Base-by-base conservation (phyloP, 2,329 filamentous ascomycete genomes). In the Aspergillus sp. region DNA sequence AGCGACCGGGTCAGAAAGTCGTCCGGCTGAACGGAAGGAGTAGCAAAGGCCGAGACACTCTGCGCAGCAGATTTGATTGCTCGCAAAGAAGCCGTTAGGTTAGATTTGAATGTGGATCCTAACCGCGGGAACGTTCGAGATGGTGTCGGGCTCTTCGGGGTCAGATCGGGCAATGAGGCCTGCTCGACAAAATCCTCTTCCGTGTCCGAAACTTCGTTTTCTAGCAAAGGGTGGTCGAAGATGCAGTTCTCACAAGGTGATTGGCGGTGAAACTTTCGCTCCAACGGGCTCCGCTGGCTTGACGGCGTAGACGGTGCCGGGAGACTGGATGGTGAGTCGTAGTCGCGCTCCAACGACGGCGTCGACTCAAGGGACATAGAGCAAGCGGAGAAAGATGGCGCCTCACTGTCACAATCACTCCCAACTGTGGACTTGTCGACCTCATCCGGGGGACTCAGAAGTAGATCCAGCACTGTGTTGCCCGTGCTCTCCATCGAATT, bases 21-120 rank as follows among this genome's bases (percentile, higher is more conserved):
- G 62, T 88, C 84, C 0, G 83, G 81, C 54, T 83, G 84, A 27
- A 84, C 76, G 2, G 76, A 75, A 0, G 77, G 74, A 15, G 82
- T 80, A 15, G 83, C 81, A 64, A 87, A 83, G 54, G 84, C 84
- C 6, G 85, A 86, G 47, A 88, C 83, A 0, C 84, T 85, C 59
- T 83, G 85, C 10, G 85, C 85, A 0, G 84, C 84, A 6, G 83
- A 83, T 72, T 84, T 87, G 54, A 88, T 80, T 3, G 84, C 85
- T 62, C 85, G 83, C 19, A 88, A 72, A 0, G 86, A 88, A 2
- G 85, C 83, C 0, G 86, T 88, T 47, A 88, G 76, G 62, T 88
- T 88, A 0, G 86, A 88, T 62, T 84, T 87, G 75, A 88, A 85
- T 1, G 80, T 82, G 17, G 77, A 78, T 54, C 76, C 76, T 4